phyloP scores from a whole-genome alignment of 2,329 filamentous ascomycete genomes.

The Fusarium lyarnte region DNA sequence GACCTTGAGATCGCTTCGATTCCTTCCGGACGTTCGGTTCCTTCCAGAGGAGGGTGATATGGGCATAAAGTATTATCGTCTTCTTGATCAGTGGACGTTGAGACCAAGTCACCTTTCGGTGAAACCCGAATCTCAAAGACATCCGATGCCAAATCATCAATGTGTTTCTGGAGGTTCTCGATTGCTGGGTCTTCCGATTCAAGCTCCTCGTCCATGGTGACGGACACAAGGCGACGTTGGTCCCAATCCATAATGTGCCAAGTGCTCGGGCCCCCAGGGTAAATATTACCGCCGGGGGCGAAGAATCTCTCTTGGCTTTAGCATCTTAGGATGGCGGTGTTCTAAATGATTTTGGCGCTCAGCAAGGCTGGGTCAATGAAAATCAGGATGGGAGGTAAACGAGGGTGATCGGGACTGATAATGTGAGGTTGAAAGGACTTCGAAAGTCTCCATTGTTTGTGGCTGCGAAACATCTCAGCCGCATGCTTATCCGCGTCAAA shows the following conservation, averaged over 20 bases:
- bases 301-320: background rate
- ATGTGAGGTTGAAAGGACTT: too few relatives aligned
- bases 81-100: conserved; percentile 34
- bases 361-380: too few relatives aligned
- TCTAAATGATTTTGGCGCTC: too few relatives aligned
- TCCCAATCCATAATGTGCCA: conserved; percentile 40
- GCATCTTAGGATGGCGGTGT: too few relatives aligned
- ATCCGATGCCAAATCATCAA: conserved; percentile 28
- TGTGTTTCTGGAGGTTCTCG: conserved; percentile 37
- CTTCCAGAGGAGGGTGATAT: conserved; percentile 37
- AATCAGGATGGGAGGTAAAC: too few relatives aligned
- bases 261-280: conserved; percentile 37
- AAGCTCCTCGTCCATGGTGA: conserved; percentile 44
- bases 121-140: conserved; percentile 39
- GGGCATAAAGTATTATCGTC: conserved; percentile 44
- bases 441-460: too few relatives aligned
- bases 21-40: conserved; percentile 28
- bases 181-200: conserved; percentile 33
- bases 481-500: too few relatives aligned
- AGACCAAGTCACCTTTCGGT: conserved; percentile 33
- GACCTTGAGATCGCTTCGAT: conserved; percentile 29
- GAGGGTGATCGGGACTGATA: too few relatives aligned
- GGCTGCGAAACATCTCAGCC: too few relatives aligned
- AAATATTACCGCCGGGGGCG: background rate
- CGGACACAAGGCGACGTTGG: conserved; percentile 42